phyloP scores from a whole-genome alignment of 192 early-diverging fungal species.

The Rhizoclosmatium globosum region DNA sequence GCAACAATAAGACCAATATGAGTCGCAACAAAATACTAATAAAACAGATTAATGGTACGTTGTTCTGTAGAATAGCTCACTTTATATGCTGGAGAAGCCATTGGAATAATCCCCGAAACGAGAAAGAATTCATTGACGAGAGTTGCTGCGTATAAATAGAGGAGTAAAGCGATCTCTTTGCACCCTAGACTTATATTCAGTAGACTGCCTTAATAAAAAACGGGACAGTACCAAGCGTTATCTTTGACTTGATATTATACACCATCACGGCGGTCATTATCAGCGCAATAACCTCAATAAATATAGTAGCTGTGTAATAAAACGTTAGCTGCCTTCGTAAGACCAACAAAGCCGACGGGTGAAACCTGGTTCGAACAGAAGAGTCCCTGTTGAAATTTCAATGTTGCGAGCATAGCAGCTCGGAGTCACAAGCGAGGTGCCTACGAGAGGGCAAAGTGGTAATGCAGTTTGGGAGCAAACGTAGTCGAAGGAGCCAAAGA shows the following conservation, averaged over 20 bases:
- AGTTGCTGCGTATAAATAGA: slow-evolving; percentile 86
- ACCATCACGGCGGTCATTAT: slow-evolving; percentile 97
- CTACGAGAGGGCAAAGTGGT: slow-evolving; percentile 88
- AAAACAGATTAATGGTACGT: neutral
- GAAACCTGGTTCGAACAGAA: slow-evolving; percentile 85
- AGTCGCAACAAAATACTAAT: slow-evolving; percentile 80
- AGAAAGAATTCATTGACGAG: slow-evolving; percentile 86
- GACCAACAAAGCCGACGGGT: neutral
- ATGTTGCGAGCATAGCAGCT: slow-evolving; percentile 93
- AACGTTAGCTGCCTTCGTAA: neutral
- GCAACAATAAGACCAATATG: slow-evolving; percentile 81
- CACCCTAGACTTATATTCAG: slow-evolving; percentile 62
- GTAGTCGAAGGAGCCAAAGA: slow-evolving; percentile 85
- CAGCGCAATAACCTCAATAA: slow-evolving; percentile 87
- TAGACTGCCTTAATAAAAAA: too few relatives aligned
- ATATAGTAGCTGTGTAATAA: slow-evolving; percentile 71
- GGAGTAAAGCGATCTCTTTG: slow-evolving; percentile 94
- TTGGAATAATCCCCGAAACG: slow-evolving; percentile 89
- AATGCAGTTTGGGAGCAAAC: slow-evolving; percentile 82
- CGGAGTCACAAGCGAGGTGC: slow-evolving; percentile 79
- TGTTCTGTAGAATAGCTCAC: slow-evolving; percentile 35
- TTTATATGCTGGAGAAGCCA: slow-evolving; percentile 72
- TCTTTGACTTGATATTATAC: slow-evolving; percentile 80
- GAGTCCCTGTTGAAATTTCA: slow-evolving; percentile 66
- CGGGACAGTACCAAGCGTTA: neutral